A percentile compares a stretch with the other conserved stretches of the same genome.
These are phyloP conservation scores for Inga laurina DNA, from an alignment of 306 rosid genomes.

Conservation along the genomic window DNA sequence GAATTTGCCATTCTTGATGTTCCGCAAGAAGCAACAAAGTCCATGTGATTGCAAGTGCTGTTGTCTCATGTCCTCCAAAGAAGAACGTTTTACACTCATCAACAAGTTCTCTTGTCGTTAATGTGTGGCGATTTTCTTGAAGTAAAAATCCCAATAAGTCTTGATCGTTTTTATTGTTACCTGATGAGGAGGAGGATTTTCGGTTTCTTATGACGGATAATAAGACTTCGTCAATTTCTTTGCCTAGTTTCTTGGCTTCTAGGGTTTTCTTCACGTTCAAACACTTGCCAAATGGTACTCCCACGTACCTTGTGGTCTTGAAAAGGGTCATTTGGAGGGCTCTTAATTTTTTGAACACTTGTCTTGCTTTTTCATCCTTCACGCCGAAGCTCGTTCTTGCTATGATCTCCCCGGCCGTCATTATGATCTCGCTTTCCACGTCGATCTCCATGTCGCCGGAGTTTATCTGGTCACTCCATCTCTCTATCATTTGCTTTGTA, in stretches of 20 bases:
- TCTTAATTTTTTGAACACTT: conserved; percentile 55
- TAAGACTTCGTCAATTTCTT: conserved; percentile 60
- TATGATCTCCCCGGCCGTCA: conserved; percentile 74
- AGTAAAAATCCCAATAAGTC: conserved; percentile 66
- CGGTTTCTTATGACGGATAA: conserved; percentile 40
- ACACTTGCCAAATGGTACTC: conserved; percentile 65
- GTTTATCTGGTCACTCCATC: conserved; percentile 52
- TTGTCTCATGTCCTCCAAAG: conserved; percentile 94
- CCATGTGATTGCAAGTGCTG: conserved; percentile 89
- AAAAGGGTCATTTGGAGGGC: conserved; percentile 71
- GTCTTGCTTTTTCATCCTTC: conserved; percentile 39
- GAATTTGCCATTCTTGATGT: conserved; percentile 74
- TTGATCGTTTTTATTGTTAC: neutral
- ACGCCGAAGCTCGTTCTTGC: conserved; percentile 84
- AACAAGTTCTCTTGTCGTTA: conserved; percentile 54
- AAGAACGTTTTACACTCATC: conserved; percentile 92
- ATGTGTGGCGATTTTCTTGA: conserved; percentile 37
- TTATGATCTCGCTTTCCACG: conserved; percentile 57
- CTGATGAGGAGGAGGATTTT: neutral
- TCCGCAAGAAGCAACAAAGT: conserved; percentile 71
- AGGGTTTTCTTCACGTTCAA: conserved; percentile 51
- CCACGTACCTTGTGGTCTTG: conserved; percentile 63
- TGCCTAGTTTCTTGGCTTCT: conserved; percentile 63
- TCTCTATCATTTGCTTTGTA: conserved; percentile 63
- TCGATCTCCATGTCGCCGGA: conserved; percentile 59